Evolutionary conservation across 768 basidiomycete species (phyloP).

Genomic region (Termitomyces eurrhizus): DNA sequence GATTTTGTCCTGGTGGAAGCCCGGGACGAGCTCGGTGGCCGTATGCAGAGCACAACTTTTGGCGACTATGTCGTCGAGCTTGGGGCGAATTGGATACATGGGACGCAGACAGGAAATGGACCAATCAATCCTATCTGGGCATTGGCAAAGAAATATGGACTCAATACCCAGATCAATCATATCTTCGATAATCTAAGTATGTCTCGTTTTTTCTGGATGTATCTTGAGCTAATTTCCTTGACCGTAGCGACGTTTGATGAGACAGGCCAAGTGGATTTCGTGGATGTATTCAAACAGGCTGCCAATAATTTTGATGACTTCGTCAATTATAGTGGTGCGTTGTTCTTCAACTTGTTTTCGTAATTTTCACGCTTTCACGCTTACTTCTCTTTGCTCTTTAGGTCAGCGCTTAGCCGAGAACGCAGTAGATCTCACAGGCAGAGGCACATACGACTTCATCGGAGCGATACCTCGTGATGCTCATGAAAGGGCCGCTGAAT

Average conservation of each 20-base stretch:
- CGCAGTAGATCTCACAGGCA: constrained; percentile 49
- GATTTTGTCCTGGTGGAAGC: too few species aligned
- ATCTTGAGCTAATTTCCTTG: neutral
- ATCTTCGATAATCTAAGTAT: neutral
- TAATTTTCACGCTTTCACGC: neutral
- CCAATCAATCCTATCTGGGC: too few species aligned
- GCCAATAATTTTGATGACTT: neutral
- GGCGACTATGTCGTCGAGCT: too few species aligned
- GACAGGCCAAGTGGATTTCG: neutral
- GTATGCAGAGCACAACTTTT: too few species aligned
- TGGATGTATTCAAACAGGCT: neutral
- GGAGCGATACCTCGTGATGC: constrained; percentile 33
- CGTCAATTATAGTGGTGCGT: neutral
- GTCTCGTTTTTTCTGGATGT: neutral
- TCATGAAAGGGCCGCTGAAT: too few species aligned
- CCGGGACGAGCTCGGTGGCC: too few species aligned
- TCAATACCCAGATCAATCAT: too few species aligned
- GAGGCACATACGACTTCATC: constrained; percentile 50
- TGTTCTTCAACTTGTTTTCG: too few species aligned
- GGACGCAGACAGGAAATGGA: too few species aligned
- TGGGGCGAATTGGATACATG: too few species aligned
- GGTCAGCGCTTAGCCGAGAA: constrained; percentile 40
- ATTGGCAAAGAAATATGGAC: too few species aligned
- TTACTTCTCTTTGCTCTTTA: constrained; percentile 16
- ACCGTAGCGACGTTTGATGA: neutral